Conservation (phyloP, 2,329 filamentous ascomycete genomes). For the Diaporthe sp. region DNA sequence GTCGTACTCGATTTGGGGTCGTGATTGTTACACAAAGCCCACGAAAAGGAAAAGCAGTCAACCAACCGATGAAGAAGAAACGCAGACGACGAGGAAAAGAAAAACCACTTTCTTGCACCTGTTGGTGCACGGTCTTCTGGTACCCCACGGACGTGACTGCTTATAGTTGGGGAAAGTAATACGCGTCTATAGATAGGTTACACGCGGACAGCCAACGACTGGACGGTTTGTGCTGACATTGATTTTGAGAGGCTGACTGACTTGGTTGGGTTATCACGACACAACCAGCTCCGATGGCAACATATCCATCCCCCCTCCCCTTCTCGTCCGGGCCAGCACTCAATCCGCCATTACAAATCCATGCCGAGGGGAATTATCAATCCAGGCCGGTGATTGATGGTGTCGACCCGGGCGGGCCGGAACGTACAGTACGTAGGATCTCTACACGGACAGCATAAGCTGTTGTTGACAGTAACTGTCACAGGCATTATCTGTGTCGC, state of each 20-base stretch:
- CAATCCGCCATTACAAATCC: slow-evolving; percentile 17
- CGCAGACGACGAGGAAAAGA: not conserved
- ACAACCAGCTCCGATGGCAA: slow-evolving; percentile 4
- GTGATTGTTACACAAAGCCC: not conserved
- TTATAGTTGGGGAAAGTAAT: not conserved
- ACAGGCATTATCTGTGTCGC: not conserved
- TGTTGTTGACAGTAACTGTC: not conserved
- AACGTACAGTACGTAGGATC: not conserved
- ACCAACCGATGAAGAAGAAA: not conserved
- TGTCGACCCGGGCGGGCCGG: not conserved
- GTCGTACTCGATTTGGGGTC: not conserved
- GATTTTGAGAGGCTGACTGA: not conserved
- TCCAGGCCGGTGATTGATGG: not conserved
- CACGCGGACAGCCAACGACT: too few relatives aligned
- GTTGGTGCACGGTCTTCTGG: not conserved
- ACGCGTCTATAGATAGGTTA: not conserved
- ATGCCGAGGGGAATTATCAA: not conserved
- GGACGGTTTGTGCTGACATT: not conserved
- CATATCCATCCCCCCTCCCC: not conserved
- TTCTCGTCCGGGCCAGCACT: not conserved
- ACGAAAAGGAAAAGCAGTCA: not conserved
- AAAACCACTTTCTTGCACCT: not conserved
- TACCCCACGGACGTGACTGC: not conserved
- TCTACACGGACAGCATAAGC: not conserved
- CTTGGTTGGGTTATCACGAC: not conserved